Conservation (phyloP, 768 basidiomycete genomes). For the Panaeolus cyanescens region DNA sequence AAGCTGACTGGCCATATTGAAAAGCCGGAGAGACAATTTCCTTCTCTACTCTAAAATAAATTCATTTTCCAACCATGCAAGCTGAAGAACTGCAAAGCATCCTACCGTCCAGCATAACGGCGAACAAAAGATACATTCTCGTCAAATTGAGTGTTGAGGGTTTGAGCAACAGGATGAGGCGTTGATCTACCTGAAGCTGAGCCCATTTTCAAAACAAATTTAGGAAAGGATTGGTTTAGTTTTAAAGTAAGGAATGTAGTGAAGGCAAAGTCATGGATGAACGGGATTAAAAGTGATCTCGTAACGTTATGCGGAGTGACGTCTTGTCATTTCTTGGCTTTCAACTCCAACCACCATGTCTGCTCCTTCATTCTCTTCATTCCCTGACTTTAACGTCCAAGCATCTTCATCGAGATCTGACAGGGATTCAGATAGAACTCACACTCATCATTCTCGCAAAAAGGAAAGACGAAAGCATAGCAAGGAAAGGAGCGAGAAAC, state of each 20-base stretch:
- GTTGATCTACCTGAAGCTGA: slow-evolving; percentile 1
- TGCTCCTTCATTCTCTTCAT: slow-evolving; percentile 66
- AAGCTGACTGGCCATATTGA: slow-evolving; percentile 7
- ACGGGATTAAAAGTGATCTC: not conserved
- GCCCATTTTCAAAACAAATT: not conserved
- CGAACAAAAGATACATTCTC: slow-evolving; percentile 16
- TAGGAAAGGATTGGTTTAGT: not conserved
- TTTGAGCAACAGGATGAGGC: slow-evolving; percentile 2
- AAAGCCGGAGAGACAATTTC: slow-evolving; percentile 20
- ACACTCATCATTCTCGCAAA: slow-evolving; percentile 6
- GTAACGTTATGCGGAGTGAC: slow-evolving; percentile 9
- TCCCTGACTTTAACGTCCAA: slow-evolving; percentile 47
- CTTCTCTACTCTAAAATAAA: slow-evolving; percentile 22
- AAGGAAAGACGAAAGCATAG: slow-evolving; percentile 17
- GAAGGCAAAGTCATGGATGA: not conserved
- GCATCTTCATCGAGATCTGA: not conserved
- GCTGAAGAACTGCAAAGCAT: not conserved
- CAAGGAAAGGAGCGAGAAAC: slow-evolving; percentile 22
- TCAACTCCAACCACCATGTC: slow-evolving; percentile 33
- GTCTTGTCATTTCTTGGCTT: too few species aligned
- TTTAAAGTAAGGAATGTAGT: not conserved
- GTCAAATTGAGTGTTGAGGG: slow-evolving; percentile 15
- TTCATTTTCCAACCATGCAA: not conserved
- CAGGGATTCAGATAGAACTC: slow-evolving; percentile 2
- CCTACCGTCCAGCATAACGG: slow-evolving; percentile 18